Evolutionary conservation across 2,329 filamentous ascomycete genomes (phyloP).

Genomic region (Aspergillus quadricinctus): DNA sequence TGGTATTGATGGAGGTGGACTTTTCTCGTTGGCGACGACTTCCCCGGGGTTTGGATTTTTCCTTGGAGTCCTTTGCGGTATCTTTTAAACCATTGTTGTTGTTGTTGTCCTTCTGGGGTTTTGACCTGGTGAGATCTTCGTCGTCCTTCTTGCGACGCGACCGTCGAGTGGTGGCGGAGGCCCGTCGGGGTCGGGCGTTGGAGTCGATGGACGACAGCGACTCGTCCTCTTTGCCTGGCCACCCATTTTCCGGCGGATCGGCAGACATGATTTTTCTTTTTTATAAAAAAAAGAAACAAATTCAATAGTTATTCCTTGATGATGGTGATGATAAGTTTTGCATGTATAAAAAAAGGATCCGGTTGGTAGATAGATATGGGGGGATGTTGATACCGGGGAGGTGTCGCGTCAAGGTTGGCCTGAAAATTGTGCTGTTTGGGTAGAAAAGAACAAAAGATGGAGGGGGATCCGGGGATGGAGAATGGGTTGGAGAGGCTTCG

Average conservation of each 20-base stretch:
- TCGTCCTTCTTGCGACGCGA: constrained; percentile 42
- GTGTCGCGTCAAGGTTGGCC: background rate
- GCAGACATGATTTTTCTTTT: constrained; percentile 22
- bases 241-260: constrained; percentile 22
- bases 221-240: constrained; percentile 23
- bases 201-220: constrained; percentile 17
- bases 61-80: constrained; percentile 12
- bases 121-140: constrained; percentile 24
- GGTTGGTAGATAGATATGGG: background rate
- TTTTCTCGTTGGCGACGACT: constrained; percentile 34
- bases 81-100: constrained; percentile 20
- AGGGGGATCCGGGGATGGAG: no score
- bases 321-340: background rate
- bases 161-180: constrained; percentile 25
- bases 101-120: constrained; percentile 20
- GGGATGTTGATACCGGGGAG: no score
- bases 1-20: constrained; percentile 20
- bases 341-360: background rate
- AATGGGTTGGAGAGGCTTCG: background rate
- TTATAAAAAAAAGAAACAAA: constrained; percentile 5
- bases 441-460: background rate
- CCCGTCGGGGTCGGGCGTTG: constrained; percentile 28
- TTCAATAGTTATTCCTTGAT: background rate
- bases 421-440: background rate
- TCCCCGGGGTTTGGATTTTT: constrained; percentile 24